phyloP scores from a whole-genome alignment of 2,329 filamentous ascomycete species.

The Sclerotinia glacialis region DNA sequence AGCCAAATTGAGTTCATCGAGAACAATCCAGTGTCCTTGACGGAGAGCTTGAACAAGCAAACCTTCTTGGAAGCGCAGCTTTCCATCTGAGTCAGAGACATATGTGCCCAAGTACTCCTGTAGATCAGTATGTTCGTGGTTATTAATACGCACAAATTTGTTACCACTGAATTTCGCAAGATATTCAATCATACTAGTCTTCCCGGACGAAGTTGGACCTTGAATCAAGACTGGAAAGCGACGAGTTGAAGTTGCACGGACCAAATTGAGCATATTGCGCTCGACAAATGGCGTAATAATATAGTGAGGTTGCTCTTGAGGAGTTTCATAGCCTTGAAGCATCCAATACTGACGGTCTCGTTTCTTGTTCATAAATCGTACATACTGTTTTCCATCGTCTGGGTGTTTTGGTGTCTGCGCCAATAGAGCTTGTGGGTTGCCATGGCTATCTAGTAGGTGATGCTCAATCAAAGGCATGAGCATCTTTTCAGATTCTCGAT shows the following conservation, averaged over 20 bases:
- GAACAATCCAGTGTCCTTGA: conserved; percentile 94
- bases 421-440: conserved; percentile 69
- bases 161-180: conserved; percentile 96
- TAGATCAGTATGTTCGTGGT: conserved; percentile 97
- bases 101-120: conserved; percentile 98
- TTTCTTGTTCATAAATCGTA: conserved; percentile 68
- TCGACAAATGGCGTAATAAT: conserved; percentile 96
- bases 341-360: conserved; percentile 82
- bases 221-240: conserved; percentile 93
- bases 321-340: conserved; percentile 65
- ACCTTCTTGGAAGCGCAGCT: conserved; percentile 87
- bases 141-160: conserved; percentile 97
- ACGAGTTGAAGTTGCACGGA: conserved; percentile 86
- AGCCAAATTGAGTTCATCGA: conserved; percentile 95
- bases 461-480: conserved; percentile 77
- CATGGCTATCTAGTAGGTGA: conserved; percentile 70
- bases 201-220: conserved; percentile 93
- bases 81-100: conserved; percentile 79
- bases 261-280: conserved; percentile 89
- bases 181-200: conserved; percentile 99
- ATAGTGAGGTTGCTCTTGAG: conserved; percentile 78
- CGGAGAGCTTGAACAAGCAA: conserved; percentile 88
- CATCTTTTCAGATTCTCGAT: conserved; percentile 74
- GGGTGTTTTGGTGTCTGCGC: conserved; percentile 76
- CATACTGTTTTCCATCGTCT: conserved; percentile 71